Conservation (phyloP, 805 yeast species). For the Debaryomyces castellii region DNA sequence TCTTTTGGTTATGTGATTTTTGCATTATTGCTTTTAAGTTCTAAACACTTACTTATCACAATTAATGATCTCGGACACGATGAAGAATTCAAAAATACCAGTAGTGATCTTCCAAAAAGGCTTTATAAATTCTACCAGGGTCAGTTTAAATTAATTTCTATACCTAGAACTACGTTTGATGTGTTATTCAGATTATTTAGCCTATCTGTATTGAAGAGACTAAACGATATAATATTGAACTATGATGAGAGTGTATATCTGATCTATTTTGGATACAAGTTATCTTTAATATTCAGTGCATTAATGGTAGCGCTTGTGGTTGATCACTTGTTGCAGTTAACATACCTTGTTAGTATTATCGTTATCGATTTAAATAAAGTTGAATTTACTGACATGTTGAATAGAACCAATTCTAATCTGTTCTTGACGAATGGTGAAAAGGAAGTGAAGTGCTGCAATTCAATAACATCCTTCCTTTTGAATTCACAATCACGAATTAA, state of each 20-base stretch:
- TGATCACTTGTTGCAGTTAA: constrained; percentile 60
- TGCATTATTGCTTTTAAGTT: constrained; percentile 25
- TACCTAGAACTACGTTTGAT: constrained; percentile 19
- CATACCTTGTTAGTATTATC: constrained; percentile 64
- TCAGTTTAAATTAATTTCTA: constrained; percentile 20
- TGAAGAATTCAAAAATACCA: constrained; percentile 15
- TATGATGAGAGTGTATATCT: constrained; percentile 14
- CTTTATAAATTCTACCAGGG: constrained; percentile 32
- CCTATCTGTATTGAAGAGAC: constrained; percentile 3
- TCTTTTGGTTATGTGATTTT: constrained; percentile 20
- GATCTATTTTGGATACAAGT: constrained; percentile 10
- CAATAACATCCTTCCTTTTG: constrained; percentile 23
- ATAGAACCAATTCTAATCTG: not conserved
- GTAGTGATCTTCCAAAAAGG: constrained; percentile 20
- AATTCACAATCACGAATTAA: constrained; percentile 14
- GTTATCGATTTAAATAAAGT: constrained; percentile 65
- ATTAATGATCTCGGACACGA: constrained; percentile 28
- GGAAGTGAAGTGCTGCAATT: constrained; percentile 24
- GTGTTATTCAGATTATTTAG: constrained; percentile 15
- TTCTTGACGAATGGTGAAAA: not conserved
- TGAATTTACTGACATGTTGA: constrained; percentile 56
- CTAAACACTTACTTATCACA: constrained; percentile 27
- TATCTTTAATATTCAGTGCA: constrained; percentile 7
- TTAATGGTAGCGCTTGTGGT: constrained; percentile 47
- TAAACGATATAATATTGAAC: constrained; percentile 7